Base-by-base conservation (phyloP, 2,329 filamentous ascomycete species). In the Paecilomyces variotii region DNA sequence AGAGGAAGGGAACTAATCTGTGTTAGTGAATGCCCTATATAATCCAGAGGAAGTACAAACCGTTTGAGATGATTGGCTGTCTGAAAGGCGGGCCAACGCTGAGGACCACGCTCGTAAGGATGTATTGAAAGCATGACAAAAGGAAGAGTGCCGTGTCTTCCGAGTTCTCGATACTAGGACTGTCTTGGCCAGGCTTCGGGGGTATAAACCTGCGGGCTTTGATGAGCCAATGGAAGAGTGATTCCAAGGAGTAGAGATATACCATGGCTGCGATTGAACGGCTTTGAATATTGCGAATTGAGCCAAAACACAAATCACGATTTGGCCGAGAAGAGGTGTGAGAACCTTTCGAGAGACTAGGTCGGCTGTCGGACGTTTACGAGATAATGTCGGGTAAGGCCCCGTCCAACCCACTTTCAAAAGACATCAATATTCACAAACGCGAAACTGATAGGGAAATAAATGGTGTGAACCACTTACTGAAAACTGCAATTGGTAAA, bases 401-500 rank as follows among this genome's bases (percentile, higher is more conserved):
- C 89, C 91, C 26, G 90, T 91, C 94, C 95, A 97, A 65, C 94
- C 92, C 94, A 99, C 84, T 86, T 4, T 45, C 19, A 19, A 14
- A 19, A 45, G n/a, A 19, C 6, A 7, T 45, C 19, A 45, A 45
- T 45, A 9, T 19, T 19, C n/a, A 24, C 39, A 19, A 6, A 45
- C 39, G 4, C n/a, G 4, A 45, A n/a, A 19, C 4, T 19, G 39
- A 19, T 45, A 56, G 54, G 56, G 25, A 57, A 25, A 61, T 57
- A 57, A 62, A 62, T 57, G 51, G 62, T 19, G 50, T 27, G 26
- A 51, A 32, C 14, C 14, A 39, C 83, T 78, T 76, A 86, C 84
- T 99, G 73, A 97, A 97, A 60, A 99, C 90, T 26, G 94, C 94
- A 67, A 99, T 96, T 3, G 94, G 94, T 2, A 99, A 79, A 68